Conservation (phyloP, 208 protist species). For the Herpetomonas samuelpessoai region DNA sequence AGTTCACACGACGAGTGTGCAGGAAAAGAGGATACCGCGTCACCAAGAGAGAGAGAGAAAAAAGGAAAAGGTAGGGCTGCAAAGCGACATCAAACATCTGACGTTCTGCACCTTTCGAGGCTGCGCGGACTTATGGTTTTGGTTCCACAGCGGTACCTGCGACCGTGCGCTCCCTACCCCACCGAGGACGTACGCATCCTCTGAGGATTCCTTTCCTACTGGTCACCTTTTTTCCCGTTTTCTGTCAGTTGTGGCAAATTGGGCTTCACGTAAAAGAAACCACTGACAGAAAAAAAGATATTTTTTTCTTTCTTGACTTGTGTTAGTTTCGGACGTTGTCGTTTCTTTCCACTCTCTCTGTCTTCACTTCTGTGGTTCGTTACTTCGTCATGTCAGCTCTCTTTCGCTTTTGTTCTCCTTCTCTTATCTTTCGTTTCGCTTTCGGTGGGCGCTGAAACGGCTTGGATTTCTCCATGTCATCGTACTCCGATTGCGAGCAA, state of each 20-base stretch:
- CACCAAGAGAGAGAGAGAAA: no score
- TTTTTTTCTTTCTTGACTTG: background rate
- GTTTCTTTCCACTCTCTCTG: slow-evolving; percentile 1
- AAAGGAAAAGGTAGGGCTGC: slow-evolving; percentile 8
- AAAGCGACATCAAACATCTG: background rate
- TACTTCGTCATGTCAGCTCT: no score
- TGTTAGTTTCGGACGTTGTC: background rate
- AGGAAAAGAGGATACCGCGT: slow-evolving; percentile 1
- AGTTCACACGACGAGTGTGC: background rate
- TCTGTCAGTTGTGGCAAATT: no score
- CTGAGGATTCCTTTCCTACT: slow-evolving; percentile 7
- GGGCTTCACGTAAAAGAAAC: background rate
- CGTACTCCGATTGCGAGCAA: no score
- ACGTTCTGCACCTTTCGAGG: background rate
- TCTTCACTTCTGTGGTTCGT: no score
- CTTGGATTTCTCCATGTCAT: background rate
- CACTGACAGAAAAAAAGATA: slow-evolving; percentile 4
- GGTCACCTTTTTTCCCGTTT: slow-evolving; percentile 6
- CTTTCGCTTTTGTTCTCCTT: slow-evolving; percentile 4
- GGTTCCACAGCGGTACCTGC: background rate
- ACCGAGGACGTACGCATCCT: no score
- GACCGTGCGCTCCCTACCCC: background rate
- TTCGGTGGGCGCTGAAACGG: slow-evolving; percentile 13
- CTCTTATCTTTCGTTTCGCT: background rate
- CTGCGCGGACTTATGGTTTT: background rate